These are phyloP conservation scores for Recurvomyces mirabilis DNA, from an alignment of 495 filamentous ascomycete genomes.

Conservation along the genomic window DNA sequence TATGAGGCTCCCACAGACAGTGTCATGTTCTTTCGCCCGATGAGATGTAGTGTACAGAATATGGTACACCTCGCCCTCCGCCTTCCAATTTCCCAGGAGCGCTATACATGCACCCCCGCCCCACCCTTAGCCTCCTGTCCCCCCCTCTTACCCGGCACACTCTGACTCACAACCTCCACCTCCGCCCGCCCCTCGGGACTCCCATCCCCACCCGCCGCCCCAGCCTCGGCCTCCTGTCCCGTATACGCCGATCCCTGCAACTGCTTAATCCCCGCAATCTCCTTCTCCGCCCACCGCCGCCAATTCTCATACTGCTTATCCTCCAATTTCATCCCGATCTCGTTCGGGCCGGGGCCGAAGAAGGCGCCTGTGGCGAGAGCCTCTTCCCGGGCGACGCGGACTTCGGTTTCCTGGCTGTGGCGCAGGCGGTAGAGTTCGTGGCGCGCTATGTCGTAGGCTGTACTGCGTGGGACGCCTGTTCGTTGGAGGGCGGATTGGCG, in stretches of 20 bases:
- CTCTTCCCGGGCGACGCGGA: conserved; percentile 78
- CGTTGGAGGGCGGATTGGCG: conserved; percentile 56
- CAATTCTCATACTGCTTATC: conserved; percentile 64
- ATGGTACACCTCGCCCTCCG: too few relatives aligned
- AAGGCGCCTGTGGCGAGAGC: conserved; percentile 72
- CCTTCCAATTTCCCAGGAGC: too few relatives aligned
- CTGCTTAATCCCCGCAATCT: conserved; percentile 38
- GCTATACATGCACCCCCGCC: conserved; percentile 18
- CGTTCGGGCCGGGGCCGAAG: conserved; percentile 63
- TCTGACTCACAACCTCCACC: conserved; percentile 10
- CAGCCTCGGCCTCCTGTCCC: conserved; percentile 30
- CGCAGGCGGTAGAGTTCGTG: conserved; percentile 82
- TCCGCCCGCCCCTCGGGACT: conserved; percentile 3
- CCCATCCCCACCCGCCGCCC: conserved; percentile 1
- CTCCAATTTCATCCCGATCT: conserved; percentile 75
- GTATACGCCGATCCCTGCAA: conserved; percentile 39
- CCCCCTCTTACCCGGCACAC: conserved; percentile 16
- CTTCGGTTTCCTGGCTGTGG: conserved; percentile 70
- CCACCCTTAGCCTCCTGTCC: conserved; percentile 25
- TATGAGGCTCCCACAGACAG: too few relatives aligned
- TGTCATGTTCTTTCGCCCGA: too few relatives aligned
- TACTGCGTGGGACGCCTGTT: conserved; percentile 20
- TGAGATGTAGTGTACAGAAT: too few relatives aligned
- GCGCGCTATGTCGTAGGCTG: conserved; percentile 80
- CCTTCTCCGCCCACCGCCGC: conserved; percentile 63